Conservation (phyloP, 148 eudicot species). For the Fallopia convolvulus region DNA sequence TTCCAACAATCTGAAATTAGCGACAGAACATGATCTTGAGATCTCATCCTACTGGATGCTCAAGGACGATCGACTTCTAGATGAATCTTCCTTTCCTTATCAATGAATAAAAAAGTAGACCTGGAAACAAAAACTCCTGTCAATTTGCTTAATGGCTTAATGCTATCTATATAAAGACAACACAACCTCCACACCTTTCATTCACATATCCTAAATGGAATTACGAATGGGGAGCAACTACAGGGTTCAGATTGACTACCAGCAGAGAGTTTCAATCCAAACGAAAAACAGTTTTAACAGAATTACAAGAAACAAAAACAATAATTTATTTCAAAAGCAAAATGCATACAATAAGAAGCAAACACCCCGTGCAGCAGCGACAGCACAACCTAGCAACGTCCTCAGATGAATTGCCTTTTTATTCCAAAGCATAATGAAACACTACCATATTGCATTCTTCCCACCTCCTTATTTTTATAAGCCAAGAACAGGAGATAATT, state of each 20-base stretch:
- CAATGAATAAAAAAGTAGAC: too few species aligned
- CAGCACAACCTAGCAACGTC: background rate
- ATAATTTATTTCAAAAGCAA: background rate
- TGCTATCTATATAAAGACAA: too few species aligned
- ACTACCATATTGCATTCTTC: background rate
- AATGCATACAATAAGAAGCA: background rate
- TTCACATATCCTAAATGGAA: background rate
- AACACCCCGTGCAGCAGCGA: background rate
- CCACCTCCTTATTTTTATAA: background rate
- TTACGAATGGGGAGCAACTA: background rate
- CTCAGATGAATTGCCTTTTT: background rate
- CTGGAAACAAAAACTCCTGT: too few species aligned
- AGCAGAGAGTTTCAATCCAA: background rate
- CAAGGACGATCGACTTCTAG: too few species aligned
- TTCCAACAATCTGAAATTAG: too few species aligned
- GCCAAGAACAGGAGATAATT: background rate
- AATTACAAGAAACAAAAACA: background rate
- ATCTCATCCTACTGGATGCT: too few species aligned
- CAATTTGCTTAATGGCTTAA: too few species aligned
- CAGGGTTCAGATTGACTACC: background rate
- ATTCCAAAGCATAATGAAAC: constrained; percentile 1
- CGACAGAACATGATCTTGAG: too few species aligned
- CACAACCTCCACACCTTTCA: too few species aligned
- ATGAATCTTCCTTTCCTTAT: too few species aligned
- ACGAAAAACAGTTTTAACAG: background rate